Percentiles rank a stretch among this genome's conserved stretches.
Evolutionary conservation across 305 asterid species (phyloP).

Genomic region (Fraxinus albicans): DNA sequence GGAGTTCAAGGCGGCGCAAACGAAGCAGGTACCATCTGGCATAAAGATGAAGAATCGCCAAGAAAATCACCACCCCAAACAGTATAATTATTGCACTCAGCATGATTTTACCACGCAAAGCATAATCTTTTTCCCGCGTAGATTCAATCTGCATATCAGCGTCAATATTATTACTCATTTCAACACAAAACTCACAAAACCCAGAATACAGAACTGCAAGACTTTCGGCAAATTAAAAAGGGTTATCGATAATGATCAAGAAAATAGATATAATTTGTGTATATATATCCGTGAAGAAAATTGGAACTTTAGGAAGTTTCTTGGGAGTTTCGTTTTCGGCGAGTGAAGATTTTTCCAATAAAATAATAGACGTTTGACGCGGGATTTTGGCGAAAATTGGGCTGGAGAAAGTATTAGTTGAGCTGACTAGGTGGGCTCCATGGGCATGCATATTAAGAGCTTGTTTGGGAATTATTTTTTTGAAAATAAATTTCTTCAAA

Average conservation of each 20-base stretch:
- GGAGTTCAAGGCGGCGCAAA: slow-evolving; percentile 52
- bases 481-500: no score
- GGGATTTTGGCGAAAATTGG: slow-evolving; percentile 30
- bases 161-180: slow-evolving; percentile 9
- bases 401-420: not conserved
- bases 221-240: not conserved
- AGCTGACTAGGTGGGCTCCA: not conserved
- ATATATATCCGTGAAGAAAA: not conserved
- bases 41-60: slow-evolving; percentile 68
- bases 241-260: not conserved
- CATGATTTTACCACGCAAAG: slow-evolving; percentile 74
- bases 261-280: not conserved
- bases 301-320: slow-evolving; percentile 40
- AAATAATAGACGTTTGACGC: not conserved
- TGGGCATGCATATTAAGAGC: not conserved
- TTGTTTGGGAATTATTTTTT: not conserved
- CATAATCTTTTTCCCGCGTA: slow-evolving; percentile 43
- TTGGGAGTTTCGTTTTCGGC: slow-evolving; percentile 24
- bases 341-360: not conserved
- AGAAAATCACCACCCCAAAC: slow-evolving; percentile 57
- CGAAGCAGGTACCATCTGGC: slow-evolving; percentile 62
- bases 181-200: not conserved
- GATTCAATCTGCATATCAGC: not conserved
- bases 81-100: slow-evolving; percentile 61
- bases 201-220: slow-evolving; percentile 6